Conservation (phyloP, 306 rosid genomes). For the Cucumis hystrix region DNA sequence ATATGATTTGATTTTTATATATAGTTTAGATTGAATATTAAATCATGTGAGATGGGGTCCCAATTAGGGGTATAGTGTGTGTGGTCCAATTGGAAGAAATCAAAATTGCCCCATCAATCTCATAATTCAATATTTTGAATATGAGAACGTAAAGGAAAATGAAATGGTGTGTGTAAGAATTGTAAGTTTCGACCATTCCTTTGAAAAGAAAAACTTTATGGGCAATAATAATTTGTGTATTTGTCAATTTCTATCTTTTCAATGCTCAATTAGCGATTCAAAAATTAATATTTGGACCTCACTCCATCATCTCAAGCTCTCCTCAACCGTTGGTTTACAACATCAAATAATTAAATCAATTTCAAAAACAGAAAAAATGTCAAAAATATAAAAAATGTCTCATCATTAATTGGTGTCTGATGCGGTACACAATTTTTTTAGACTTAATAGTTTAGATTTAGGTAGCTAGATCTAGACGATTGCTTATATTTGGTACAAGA, state of each 20-base stretch:
- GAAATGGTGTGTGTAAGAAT: background rate
- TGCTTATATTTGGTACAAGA: too few species aligned
- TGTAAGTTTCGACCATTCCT: background rate
- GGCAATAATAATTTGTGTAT: background rate
- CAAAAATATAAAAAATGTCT: too few species aligned
- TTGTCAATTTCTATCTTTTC: background rate
- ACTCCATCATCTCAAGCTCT: background rate
- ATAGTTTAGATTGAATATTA: background rate
- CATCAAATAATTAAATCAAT: background rate
- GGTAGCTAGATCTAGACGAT: too few species aligned
- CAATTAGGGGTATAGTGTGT: background rate
- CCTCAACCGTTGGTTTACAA: background rate
- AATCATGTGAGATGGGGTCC: background rate
- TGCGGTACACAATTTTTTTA: too few species aligned
- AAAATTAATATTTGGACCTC: background rate
- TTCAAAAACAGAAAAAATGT: too few species aligned
- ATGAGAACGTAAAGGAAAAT: background rate
- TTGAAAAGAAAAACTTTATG: background rate
- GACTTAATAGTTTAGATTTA: too few species aligned
- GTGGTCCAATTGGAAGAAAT: background rate
- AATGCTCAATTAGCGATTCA: background rate
- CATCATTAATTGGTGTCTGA: too few species aligned
- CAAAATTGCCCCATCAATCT: conserved; percentile 1
- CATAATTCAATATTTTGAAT: too few species aligned
- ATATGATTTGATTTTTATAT: background rate